Evolutionary conservation across 1,284 basidiomycete genomes (phyloP).

Genomic region (Earliella scabrosa): DNA sequence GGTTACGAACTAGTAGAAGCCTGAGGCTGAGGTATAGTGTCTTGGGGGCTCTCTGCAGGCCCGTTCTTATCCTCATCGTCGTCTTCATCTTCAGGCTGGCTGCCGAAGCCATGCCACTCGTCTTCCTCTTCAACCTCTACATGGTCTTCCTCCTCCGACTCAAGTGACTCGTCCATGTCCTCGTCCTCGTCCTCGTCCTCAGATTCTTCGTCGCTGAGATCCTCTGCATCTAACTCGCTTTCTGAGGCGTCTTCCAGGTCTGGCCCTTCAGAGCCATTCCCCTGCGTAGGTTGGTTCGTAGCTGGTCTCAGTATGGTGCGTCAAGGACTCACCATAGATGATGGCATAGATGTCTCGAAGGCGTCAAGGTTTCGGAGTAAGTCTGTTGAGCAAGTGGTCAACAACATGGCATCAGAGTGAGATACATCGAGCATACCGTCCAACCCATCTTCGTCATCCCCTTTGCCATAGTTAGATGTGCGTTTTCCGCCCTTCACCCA

Average conservation of each 20-base stretch:
- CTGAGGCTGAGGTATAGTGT: not conserved
- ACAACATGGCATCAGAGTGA: not conserved
- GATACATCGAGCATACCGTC: conserved; percentile 25
- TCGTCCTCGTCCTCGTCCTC: conserved; percentile 11
- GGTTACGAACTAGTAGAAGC: not conserved
- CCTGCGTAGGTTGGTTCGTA: not conserved
- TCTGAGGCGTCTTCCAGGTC: conserved; percentile 6
- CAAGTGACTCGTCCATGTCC: not conserved
- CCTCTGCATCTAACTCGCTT: not conserved
- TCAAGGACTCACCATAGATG: conserved; percentile 1
- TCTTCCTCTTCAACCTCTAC: conserved; percentile 22
- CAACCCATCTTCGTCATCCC: conserved; percentile 34
- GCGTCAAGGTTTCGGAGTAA: conserved; percentile 32
- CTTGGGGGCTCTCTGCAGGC: not conserved
- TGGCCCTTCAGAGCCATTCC: conserved; percentile 6
- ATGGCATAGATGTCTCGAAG: conserved; percentile 26
- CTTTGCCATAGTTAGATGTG: conserved; percentile 31
- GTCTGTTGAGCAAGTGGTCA: conserved; percentile 21
- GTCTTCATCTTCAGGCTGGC: not conserved
- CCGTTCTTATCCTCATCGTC: not conserved
- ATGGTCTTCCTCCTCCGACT: conserved; percentile 11
- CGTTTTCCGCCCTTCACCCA: conserved; percentile 32
- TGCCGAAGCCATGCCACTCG: conserved; percentile 32
- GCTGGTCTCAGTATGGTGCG: not conserved
- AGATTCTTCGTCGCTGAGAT: not conserved